phyloP scores from a whole-genome alignment of 2,329 filamentous ascomycete species.

The Diplodia corticola region DNA sequence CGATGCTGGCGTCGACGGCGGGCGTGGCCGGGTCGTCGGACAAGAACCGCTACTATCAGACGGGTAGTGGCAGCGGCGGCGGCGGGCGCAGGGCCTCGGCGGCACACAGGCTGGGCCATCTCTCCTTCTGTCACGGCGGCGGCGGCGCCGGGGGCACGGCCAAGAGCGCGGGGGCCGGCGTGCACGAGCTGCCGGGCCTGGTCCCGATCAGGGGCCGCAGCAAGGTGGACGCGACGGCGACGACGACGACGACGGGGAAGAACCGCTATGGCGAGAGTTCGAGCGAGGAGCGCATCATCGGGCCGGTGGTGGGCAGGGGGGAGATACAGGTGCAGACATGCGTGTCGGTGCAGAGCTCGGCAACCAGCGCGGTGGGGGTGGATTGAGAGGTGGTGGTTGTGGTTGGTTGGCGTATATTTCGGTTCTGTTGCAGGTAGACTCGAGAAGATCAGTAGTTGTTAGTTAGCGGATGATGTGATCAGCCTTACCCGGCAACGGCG shows the following conservation, averaged over 20 bases:
- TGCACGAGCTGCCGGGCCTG: not conserved
- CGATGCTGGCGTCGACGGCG: conserved; percentile 12
- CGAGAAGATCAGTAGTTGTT: too few relatives aligned
- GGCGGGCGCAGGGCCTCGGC: not conserved
- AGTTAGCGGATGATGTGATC: not conserved
- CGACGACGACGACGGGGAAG: not conserved
- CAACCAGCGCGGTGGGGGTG: not conserved
- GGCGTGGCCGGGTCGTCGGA: not conserved
- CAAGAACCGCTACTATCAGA: not conserved
- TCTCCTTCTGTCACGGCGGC: not conserved
- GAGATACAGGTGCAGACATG: conserved; percentile 12
- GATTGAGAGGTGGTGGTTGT: not conserved
- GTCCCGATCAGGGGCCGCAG: conserved; percentile 13
- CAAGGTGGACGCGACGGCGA: not conserved
- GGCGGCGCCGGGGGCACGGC: not conserved
- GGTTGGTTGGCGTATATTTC: not conserved
- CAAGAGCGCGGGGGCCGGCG: not conserved
- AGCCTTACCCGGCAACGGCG: not conserved
- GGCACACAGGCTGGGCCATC: conserved; percentile 2
- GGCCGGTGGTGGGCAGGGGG: not conserved
- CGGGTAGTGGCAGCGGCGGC: not conserved
- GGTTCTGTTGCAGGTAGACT: not conserved
- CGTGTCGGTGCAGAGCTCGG: conserved; percentile 10
- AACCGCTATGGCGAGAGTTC: conserved; percentile 12
- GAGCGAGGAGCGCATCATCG: conserved; percentile 25